Conservation (phyloP, 2,329 filamentous ascomycete genomes). For the Fusarium sp. region DNA sequence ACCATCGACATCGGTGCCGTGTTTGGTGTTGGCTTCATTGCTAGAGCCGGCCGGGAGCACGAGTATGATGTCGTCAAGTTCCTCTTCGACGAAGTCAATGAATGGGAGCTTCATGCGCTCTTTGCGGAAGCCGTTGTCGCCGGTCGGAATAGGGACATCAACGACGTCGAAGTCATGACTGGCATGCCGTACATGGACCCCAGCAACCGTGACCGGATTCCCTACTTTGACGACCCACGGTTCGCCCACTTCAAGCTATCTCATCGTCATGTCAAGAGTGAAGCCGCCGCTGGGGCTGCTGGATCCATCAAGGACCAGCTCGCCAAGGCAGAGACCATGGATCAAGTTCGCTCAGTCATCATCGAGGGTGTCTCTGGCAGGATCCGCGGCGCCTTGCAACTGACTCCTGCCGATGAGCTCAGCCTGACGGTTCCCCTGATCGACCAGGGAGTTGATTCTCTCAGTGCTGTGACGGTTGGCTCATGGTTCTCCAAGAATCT, state of each 20-base stretch:
- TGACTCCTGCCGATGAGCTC: not conserved
- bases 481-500: not conserved
- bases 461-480: not conserved
- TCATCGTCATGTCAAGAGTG: not conserved
- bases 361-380: not conserved
- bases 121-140: not conserved
- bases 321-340: not conserved
- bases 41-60: not conserved
- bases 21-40: not conserved
- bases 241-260: not conserved
- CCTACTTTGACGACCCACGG: not conserved
- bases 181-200: not conserved
- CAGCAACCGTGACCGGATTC: not conserved
- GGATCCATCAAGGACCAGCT: not conserved
- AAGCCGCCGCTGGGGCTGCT: not conserved
- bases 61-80: not conserved
- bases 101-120: not conserved
- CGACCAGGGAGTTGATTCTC: not conserved
- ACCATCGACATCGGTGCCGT: not conserved
- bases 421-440: not conserved
- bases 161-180: not conserved
- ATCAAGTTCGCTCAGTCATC: not conserved
- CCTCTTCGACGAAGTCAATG: not conserved
- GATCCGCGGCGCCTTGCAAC: not conserved
- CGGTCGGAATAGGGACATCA: not conserved